Base-by-base conservation (phyloP, 73 alveolate genomes). In the Paramecium biaurelia region DNA sequence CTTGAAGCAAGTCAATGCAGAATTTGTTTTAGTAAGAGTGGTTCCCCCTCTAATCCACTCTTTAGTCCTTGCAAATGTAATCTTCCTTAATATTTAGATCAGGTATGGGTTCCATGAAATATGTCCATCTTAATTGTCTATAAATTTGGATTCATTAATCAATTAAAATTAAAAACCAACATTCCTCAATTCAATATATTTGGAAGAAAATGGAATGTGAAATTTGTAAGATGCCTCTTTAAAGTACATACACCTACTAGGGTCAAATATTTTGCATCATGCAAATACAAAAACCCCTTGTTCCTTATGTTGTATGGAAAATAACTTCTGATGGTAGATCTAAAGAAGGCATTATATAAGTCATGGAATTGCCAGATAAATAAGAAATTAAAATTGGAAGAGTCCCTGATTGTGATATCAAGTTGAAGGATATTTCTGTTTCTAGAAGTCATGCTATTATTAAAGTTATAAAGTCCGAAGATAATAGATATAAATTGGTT, bases 341-440 rank as follows among this genome's bases (percentile, higher is more conserved):
- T 5, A 43, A 92, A 24, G 87, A 45, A 32, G 89, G 92, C 21
- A 92, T n/a, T 1, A 38, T 92, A 0, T 32, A 88, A 76, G 92
- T 92, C 28, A 26, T 88, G 45, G 70, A 57, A 42, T 37, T 85
- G 8, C 41, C 2, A 4, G 93, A 88, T 34, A 85, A 58, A 41
- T 15, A 18, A 32, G 89, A 53, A 18, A 85, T 92, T 28, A 85
- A 85, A 26, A 85, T 92, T 12, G 99, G 99, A 1, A 93, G 99
- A 85, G 97, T 98, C 6, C 97, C 92, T 67, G 99, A 97, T 45
- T 76, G 96, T 37, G 97, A 97, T 30, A 85, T 97, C 23, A 85
- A 97, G 57, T 93, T 97, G 20, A 92, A 89, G 26, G 99, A 97
- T 84, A 97, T 97, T 11, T 92, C 97, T 4, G 98, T 96, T 14